Percentiles rank a stretch among this genome's conserved stretches.
Evolutionary conservation across 2,329 filamentous ascomycete genomes (phyloP).

Genomic region (Thermothelomyces thermophilus): DNA sequence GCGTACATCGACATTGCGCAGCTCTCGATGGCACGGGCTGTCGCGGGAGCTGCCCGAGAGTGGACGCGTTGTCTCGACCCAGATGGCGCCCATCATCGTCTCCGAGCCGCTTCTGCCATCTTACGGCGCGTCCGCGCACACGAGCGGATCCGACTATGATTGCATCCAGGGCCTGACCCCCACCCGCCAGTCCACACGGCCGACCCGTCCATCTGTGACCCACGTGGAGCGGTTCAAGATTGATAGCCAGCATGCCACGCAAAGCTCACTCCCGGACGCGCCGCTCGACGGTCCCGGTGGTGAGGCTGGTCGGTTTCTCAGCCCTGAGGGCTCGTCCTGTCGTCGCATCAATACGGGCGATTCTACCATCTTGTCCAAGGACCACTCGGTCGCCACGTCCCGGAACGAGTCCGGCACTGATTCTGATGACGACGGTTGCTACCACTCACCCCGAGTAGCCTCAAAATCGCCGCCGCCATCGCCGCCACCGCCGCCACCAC

Average conservation of each 20-base stretch:
- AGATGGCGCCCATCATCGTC: slow-evolving; percentile 10
- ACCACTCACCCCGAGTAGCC: neutral
- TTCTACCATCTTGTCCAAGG: slow-evolving; percentile 8
- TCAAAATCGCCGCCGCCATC: slow-evolving; percentile 1
- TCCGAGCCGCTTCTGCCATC: neutral
- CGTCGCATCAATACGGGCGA: slow-evolving; percentile 9
- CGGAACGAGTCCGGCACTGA: neutral
- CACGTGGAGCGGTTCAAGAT: neutral
- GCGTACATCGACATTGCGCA: slow-evolving; percentile 8
- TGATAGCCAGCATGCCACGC: slow-evolving; percentile 1
- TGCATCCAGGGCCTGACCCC: neutral
- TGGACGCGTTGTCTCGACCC: slow-evolving; percentile 12
- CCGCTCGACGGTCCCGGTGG: neutral
- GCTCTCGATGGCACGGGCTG: slow-evolving; percentile 15
- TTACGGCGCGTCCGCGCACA: neutral
- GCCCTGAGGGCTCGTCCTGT: neutral
- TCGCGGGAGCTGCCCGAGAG: slow-evolving; percentile 13
- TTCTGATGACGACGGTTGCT: slow-evolving; percentile 11
- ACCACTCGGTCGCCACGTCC: neutral
- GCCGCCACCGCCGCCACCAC: slow-evolving; percentile 6
- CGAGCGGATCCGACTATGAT: slow-evolving; percentile 3
- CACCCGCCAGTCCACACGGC: neutral
- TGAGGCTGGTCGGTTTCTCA: neutral
- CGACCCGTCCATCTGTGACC: neutral
- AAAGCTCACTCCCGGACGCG: neutral